A percentile compares a stretch with the other conserved stretches of the same genome.
These are phyloP conservation scores for Torulaspora indica DNA, from an alignment of 805 yeast species.

Conservation along the genomic window DNA sequence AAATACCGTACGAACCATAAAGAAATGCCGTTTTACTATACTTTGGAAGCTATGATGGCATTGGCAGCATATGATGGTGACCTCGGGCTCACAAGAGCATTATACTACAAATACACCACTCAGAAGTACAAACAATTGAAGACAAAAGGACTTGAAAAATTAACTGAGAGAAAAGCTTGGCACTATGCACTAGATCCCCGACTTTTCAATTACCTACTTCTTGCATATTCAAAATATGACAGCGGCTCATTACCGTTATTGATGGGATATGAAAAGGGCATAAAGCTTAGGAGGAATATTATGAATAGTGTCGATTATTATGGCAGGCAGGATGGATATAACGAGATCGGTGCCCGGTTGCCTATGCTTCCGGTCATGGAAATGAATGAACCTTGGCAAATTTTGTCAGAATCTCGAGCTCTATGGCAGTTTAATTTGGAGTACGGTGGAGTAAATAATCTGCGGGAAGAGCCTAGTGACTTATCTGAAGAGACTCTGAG, in stretches of 20 bases:
- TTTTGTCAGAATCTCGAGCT: slow-evolving; percentile 74
- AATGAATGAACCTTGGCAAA: slow-evolving; percentile 39
- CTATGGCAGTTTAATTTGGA: slow-evolving; percentile 46
- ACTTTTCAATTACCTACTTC: slow-evolving; percentile 44
- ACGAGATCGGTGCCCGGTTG: slow-evolving; percentile 29
- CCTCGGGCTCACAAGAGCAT: slow-evolving; percentile 61
- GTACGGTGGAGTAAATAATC: slow-evolving; percentile 36
- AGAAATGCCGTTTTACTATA: slow-evolving; percentile 10
- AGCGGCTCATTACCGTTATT: slow-evolving; percentile 36
- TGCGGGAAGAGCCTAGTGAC: slow-evolving; percentile 41
- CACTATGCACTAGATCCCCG: slow-evolving; percentile 35
- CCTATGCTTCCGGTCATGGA: slow-evolving; percentile 67
- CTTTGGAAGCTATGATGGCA: slow-evolving; percentile 59
- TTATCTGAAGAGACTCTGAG: slow-evolving; percentile 40
- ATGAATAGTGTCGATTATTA: slow-evolving; percentile 41
- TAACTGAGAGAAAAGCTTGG: slow-evolving; percentile 20
- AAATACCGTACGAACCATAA: slow-evolving; percentile 21
- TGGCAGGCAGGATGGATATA: slow-evolving; percentile 25
- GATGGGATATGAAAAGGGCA: slow-evolving; percentile 44
- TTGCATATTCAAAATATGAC: slow-evolving; percentile 45
- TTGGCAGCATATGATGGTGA: slow-evolving; percentile 81
- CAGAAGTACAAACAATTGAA: slow-evolving; percentile 23
- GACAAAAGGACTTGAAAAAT: slow-evolving; percentile 8
- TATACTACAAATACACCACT: slow-evolving; percentile 47
- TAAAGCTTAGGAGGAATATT: slow-evolving; percentile 44